A percentile compares a stretch with the other conserved stretches of the same genome.
Conservation (phyloP, 176 grass and related monocot species). For the Rhynchospora breviuscula region DNA sequence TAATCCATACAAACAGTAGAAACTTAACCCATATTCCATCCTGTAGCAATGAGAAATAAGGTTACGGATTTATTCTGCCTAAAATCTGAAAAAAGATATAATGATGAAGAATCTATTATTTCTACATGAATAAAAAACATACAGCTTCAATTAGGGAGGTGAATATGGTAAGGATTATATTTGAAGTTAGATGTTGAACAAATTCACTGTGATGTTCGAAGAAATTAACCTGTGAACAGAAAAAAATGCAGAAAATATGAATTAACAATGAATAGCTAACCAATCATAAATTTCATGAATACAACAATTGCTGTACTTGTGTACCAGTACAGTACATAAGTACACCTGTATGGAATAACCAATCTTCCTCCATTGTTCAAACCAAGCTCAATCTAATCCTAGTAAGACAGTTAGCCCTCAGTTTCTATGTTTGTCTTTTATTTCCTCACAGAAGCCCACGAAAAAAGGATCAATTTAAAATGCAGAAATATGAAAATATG, state of each 20-base stretch:
- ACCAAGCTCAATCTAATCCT: neutral
- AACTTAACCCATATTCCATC: constrained; percentile 57
- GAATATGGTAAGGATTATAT: constrained; percentile 49
- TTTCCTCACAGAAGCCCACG: neutral
- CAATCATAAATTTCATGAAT: neutral
- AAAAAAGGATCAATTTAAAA: constrained; percentile 12
- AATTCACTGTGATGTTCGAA: constrained; percentile 52
- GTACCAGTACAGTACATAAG: neutral
- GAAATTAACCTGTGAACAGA: constrained; percentile 53
- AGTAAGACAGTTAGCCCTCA: neutral
- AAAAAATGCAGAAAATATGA: neutral
- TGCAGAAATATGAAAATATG: neutral
- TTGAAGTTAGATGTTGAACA: constrained; percentile 64
- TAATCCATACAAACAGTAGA: constrained; percentile 52
- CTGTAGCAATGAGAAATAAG: constrained; percentile 28
- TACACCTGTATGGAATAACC: neutral
- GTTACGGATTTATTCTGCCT: neutral
- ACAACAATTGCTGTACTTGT: neutral
- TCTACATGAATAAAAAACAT: constrained; percentile 31
- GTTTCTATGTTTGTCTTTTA: neutral
- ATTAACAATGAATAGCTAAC: neutral
- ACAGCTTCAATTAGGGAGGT: constrained; percentile 54
- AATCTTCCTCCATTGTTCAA: neutral
- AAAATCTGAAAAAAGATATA: neutral
- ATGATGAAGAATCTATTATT: neutral